Base-by-base conservation (phyloP, 1,284 basidiomycete species). In the Moniliophthora roreri region DNA sequence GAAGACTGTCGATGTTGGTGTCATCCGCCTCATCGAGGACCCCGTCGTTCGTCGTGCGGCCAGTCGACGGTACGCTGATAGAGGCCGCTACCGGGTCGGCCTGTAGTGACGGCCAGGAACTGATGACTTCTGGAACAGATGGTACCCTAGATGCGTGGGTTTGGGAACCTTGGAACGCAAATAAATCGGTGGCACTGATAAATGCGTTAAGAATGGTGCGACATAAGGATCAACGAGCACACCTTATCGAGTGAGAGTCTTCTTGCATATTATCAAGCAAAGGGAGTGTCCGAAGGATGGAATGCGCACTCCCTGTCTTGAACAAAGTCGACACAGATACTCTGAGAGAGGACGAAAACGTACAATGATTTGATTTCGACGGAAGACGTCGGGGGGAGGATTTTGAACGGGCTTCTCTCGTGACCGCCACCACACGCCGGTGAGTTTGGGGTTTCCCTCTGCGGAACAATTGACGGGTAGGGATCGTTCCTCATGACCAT, bases 251-350 rank as follows among this genome's bases (percentile, higher is more conserved):
- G 58, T 84, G 79, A 9, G 75, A 71, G 23, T 85, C 81, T 60
- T 88, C 86, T 58, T 80, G 80, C 40, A 89, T 69, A 47, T 76
- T 74, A 62, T 92, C 88, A 10, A 92, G 75, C 9, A 89, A 73
- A 15, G 90, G 89, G 13, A 90, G 73, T 21, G 74, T 75, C 65
- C 77, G 81, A 18, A 92, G 71, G 40, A 89, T 75, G 20, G 88
- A 85, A 61, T 85, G 81, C 13, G 87, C 83, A 38, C 87, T 85
- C 46, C 89, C 90, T 65, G 90, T 82, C 90, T 92, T 58, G 34
- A 39, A 41, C 57, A 28, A 58, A 48, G 18, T 35, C 21, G 41
- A 38, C 44, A 45, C 15, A 15, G 37, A 53, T 32, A 34, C 42
- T 3, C 2, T 41, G 42, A 47, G 45, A 52, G 18, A 46, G 35